Conservation (phyloP, 345 rosid genomes). For the Camelina hispida region DNA sequence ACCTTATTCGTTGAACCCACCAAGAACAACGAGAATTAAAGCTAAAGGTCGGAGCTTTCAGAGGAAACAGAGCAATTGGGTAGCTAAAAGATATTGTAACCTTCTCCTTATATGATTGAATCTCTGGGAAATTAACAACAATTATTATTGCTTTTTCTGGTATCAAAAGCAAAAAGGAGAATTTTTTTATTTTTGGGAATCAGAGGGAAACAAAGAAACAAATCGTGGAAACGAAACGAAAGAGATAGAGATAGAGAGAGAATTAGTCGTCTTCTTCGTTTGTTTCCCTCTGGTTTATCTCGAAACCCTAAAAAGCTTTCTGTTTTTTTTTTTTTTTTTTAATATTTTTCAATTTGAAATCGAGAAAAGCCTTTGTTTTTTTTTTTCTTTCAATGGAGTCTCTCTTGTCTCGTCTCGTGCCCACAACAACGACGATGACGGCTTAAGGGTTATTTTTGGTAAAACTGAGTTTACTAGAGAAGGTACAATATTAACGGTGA, state of each 20-base stretch:
- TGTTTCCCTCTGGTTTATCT: constrained; percentile 23
- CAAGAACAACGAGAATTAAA: constrained; percentile 9
- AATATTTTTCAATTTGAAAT: neutral
- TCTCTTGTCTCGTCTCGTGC: constrained; percentile 20
- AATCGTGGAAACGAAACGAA: constrained; percentile 9
- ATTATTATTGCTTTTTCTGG: constrained; percentile 13
- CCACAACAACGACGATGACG: constrained; percentile 6
- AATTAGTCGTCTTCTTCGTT: constrained; percentile 1
- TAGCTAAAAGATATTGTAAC: neutral
- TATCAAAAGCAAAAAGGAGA: neutral
- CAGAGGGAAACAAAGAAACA: neutral
- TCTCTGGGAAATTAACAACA: constrained; percentile 8
- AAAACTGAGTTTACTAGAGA: constrained; percentile 26
- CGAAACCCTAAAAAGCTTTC: constrained; percentile 31
- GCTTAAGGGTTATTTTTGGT: constrained; percentile 32
- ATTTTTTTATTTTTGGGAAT: neutral
- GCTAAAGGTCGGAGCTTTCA: neutral
- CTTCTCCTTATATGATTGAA: neutral
- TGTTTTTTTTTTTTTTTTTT: constrained; percentile 5
- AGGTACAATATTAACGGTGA: constrained; percentile 10
- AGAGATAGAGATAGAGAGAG: constrained; percentile 8
- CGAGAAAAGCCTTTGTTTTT: neutral
- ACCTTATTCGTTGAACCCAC: constrained; percentile 34
- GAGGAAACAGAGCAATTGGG: neutral
- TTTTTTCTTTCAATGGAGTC: constrained; percentile 13